Evolutionary conservation across 192 early-diverging fungal genomes (phyloP).

Genomic region (Coemansia sp.): DNA sequence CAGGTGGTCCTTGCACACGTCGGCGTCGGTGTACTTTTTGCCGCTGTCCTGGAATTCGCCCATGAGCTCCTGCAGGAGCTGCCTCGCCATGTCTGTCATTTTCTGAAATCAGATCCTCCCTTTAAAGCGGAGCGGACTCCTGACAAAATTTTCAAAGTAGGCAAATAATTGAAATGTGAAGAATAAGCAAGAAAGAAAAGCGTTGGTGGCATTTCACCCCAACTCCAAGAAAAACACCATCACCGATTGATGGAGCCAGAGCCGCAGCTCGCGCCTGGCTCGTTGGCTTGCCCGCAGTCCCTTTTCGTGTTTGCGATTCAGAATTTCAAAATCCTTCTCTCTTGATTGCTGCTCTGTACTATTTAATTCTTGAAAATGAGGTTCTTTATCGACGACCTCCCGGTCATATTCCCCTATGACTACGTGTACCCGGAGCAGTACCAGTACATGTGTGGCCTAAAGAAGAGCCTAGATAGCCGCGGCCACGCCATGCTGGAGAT

Average conservation of each 20-base stretch:
- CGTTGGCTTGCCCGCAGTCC: neutral
- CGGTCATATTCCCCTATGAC: constrained; percentile 98
- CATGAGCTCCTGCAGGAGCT: constrained; percentile 56
- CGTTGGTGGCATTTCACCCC: too few species aligned
- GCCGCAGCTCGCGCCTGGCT: neutral
- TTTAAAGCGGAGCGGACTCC: neutral
- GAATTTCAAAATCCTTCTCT: neutral
- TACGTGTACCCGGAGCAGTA: constrained; percentile 99
- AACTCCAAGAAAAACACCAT: neutral
- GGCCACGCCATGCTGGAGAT: constrained; percentile 98
- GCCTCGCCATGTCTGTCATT: constrained; percentile 51
- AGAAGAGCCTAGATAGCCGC: constrained; percentile 86
- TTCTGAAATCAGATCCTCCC: neutral
- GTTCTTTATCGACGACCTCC: constrained; percentile 61
- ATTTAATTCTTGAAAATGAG: constrained; percentile 13
- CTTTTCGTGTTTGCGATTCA: neutral
- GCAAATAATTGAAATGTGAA: neutral
- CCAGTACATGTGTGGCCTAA: constrained; percentile 96
- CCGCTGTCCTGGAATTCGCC: constrained; percentile 43
- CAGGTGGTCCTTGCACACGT: constrained; percentile 74
- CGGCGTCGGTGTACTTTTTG: constrained; percentile 38
- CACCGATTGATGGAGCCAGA: neutral
- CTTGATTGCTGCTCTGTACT: neutral
- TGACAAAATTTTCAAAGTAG: neutral
- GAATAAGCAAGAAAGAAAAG: neutral